These are phyloP conservation scores for Plicaturopsis crispa DNA, from an alignment of 768 basidiomycete genomes.

Conservation along the genomic window DNA sequence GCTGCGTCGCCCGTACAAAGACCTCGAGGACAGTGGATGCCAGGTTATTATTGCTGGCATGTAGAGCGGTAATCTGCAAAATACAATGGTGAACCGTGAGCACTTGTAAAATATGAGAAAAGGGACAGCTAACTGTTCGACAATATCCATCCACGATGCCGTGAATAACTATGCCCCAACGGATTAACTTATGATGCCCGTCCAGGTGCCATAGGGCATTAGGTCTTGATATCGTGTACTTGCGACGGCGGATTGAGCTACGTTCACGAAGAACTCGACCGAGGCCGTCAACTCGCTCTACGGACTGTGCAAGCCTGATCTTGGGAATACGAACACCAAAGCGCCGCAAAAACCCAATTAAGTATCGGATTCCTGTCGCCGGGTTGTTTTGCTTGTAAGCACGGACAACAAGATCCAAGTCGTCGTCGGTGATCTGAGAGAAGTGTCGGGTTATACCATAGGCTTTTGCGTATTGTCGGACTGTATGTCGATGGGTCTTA, in stretches of 20 bases:
- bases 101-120: slow-evolving; percentile 2
- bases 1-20: neutral
- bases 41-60: slow-evolving; percentile 19
- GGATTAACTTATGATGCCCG: slow-evolving; percentile 27
- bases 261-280: slow-evolving; percentile 17
- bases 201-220: slow-evolving; percentile 29
- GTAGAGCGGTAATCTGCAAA: slow-evolving; percentile 14
- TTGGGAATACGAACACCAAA: slow-evolving; percentile 17
- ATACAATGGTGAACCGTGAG: neutral
- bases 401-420: slow-evolving; percentile 6
- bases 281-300: slow-evolving; percentile 21
- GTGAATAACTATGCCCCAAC: slow-evolving; percentile 28
- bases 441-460: neutral
- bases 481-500: slow-evolving; percentile 2
- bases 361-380: slow-evolving; percentile 19
- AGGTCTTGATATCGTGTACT: slow-evolving; percentile 22
- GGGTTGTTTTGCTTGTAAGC: slow-evolving; percentile 12
- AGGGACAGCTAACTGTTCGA: slow-evolving; percentile 18
- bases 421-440: slow-evolving; percentile 1
- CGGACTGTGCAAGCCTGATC: slow-evolving; percentile 14
- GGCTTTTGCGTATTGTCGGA: neutral
- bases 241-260: slow-evolving; percentile 11
- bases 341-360: slow-evolving; percentile 19
- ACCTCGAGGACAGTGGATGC: slow-evolving; percentile 4
- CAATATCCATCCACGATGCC: slow-evolving; percentile 31